Base-by-base conservation (phyloP, 2,329 filamentous ascomycete genomes). In the Apiospora rasikravindrae region DNA sequence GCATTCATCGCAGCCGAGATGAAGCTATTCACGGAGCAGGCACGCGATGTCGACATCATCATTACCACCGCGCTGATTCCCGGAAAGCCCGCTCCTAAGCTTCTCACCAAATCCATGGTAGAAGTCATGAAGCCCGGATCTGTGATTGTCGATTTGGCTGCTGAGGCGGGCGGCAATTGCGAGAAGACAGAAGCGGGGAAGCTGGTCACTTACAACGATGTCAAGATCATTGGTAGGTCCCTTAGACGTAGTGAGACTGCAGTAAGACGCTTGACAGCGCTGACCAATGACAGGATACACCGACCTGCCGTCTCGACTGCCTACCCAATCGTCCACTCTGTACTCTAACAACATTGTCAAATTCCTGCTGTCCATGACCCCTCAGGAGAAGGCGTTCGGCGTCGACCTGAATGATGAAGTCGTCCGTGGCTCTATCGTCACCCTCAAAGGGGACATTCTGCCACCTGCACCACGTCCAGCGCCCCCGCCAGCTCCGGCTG, bases 291-390 rank as follows among this genome's bases (percentile, higher is more conserved):
- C 67, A 90, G 89, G 93, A 45, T 97, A 97, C 81, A 97, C 94
- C 61, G 94, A 98, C 82, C 87, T 97, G 40, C 94, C 95, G 0
- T 97, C 94, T 44, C 89, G 94, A 66, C 87, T 98, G 1, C 94
- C 95, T 0, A 97, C 94, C 0, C 95, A 98, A 81, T 94, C 94
- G 0, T 97, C 94, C 0, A 97, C 94, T 0, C 84, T 98, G 26
- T 98, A 97, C 82, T 96, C 94, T 2, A 98, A 97, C 87, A 98
- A 98, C 79, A 95, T 97, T 77, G 95, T 92, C 76, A 98, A 97
- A 80, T 93, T 95, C 72, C 84, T 97, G 40, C 86, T 98, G 13
- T 96, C 94, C 0, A 94, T 97, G 87, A 83, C 91, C 1, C 93
- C 94, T 0, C 88, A 92, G 73, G 91, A 94, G 2, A 94, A 94